Base-by-base conservation (phyloP, 2,329 filamentous ascomycete genomes). In the Penicillium verrucosum region DNA sequence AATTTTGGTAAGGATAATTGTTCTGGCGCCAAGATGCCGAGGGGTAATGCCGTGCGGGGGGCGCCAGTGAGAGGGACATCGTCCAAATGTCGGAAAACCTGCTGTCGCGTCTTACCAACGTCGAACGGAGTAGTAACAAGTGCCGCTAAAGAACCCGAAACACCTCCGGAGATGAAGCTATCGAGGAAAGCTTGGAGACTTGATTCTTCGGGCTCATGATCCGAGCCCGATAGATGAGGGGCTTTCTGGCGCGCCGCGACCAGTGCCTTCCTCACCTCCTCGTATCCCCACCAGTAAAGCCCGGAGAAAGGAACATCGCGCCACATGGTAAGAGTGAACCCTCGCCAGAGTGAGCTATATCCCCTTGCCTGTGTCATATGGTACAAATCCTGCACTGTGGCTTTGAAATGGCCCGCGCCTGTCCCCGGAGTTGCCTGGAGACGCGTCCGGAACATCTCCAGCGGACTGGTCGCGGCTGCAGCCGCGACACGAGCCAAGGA, bases 211-310 rank as follows among this genome's bases (percentile, higher is more conserved):
- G 82, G 82, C 62, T 90, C 89, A 57, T 88, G 89, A 67, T 92
- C 87, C 61, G 57, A 49, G 3, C 30, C 44, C 7, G 65, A 41
- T 29, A 57, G 50, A 60, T 65, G 63, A 8, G 67, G 60, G 5
- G 68, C 70, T 82, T 84, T 62, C 54, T 77, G 75, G 45, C 92
- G 86, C 47, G 85, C 75, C 64, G 92, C 87, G 1, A 86, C 88
- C 56, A 97, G 75, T 51, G 78, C 77, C 25, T 86, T 85, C 51
- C 92, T 86, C 54, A 93, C 87, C 18, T 84, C 86, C 77, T 99
- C 94, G 72, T 99, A 99, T 12, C 94, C 93, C 86, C 89, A 95
- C 94, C 94, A 99, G 78, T 99, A 99, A 43, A 99, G 83, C 4
- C 89, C 94, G 0, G 93, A 97, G 69, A 99, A 99, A 0, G 94